Conservation (phyloP, 2,329 filamentous ascomycete genomes). For the Pseudogymnoascus sp. region DNA sequence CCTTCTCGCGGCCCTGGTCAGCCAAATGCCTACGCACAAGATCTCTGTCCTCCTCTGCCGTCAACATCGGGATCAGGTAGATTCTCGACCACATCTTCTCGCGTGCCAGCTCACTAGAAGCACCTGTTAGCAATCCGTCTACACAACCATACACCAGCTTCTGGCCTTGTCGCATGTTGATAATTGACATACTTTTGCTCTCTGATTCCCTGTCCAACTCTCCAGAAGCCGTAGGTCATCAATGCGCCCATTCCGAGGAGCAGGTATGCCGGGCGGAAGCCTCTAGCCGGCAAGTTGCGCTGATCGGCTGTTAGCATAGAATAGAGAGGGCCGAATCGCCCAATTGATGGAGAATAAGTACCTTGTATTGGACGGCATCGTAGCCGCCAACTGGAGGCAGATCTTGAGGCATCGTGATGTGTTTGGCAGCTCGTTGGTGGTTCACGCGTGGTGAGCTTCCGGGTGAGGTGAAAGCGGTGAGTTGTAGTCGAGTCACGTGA, state of each 20-base stretch:
- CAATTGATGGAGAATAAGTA: conserved; percentile 35
- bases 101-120: conserved; percentile 72
- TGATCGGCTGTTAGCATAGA: conserved; percentile 30
- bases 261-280: conserved; percentile 77
- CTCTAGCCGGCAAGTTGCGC: conserved; percentile 87
- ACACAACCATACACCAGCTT: background rate
- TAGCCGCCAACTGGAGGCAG: conserved; percentile 95
- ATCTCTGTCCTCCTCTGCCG: conserved; percentile 95
- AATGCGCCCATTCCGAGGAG: conserved; percentile 68
- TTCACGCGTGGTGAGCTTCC: background rate
- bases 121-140: background rate
- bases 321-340: background rate
- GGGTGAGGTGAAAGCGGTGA: conserved; percentile 9
- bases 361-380: conserved; percentile 94
- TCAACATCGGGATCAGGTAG: conserved; percentile 84
- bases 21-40: conserved; percentile 80
- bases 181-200: conserved; percentile 71
- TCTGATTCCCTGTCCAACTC: conserved; percentile 70
- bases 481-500: background rate
- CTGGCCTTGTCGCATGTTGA: background rate
- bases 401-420: conserved; percentile 83
- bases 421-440: conserved; percentile 1
- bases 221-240: conserved; percentile 89
- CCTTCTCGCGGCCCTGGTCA: conserved; percentile 83
- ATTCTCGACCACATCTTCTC: conserved; percentile 99